Evolutionary conservation across 2,329 filamentous ascomycete species (phyloP).

Genomic region (Ambrosiella xylebori): DNA sequence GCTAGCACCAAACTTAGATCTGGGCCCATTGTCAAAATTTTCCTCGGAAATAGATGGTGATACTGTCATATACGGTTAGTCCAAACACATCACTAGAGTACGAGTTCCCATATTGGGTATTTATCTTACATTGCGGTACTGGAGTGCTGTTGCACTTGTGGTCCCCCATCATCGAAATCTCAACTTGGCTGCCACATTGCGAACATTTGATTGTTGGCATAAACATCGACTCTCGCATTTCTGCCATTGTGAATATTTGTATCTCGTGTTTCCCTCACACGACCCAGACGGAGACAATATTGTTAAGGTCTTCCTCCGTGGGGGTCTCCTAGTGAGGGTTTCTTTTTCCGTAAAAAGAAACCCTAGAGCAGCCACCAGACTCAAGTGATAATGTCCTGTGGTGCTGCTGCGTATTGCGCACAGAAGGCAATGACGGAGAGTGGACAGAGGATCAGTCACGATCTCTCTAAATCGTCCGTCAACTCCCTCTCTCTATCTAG

Average conservation of each 20-base stretch:
- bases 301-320: background rate
- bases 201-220: constrained; percentile 81
- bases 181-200: constrained; percentile 57
- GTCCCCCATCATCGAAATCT: constrained; percentile 73
- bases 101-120: background rate
- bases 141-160: constrained; percentile 42
- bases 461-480: background rate
- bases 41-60: constrained; percentile 9
- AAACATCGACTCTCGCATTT: constrained; percentile 45
- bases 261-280: background rate
- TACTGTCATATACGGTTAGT: background rate
- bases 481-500: background rate
- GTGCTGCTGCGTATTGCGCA: background rate
- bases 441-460: background rate
- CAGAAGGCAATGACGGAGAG: background rate
- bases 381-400: background rate
- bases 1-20: constrained; percentile 1
- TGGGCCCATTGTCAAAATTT: constrained; percentile 4
- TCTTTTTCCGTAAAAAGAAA: background rate
- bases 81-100: background rate
- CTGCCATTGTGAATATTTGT: constrained; percentile 16
- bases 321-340: background rate
- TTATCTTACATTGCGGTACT: constrained; percentile 10
- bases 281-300: background rate
- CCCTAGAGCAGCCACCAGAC: background rate